Base-by-base conservation (phyloP, 768 basidiomycete species). In the Mycena rebaudengoi region DNA sequence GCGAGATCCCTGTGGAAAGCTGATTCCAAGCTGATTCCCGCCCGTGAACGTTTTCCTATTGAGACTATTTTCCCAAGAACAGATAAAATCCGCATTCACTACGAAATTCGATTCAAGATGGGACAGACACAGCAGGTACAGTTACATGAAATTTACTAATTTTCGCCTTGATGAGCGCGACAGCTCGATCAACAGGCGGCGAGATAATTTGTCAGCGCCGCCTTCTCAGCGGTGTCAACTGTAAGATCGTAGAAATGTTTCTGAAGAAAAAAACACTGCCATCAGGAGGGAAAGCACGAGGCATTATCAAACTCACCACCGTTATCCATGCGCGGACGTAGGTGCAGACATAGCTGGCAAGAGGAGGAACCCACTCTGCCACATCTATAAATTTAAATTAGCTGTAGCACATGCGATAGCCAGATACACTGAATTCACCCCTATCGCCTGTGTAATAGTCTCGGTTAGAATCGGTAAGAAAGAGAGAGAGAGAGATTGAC, bases 271-370 rank as follows among this genome's bases (percentile, higher is more conserved):
- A n/a, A 10, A 50, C 14, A 50, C 45, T 37, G 18, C 13, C 25
- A 4, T 16, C n/a, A 25, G 26, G n/a, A 14, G 7, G 28, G 28
- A 23, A 30, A 16, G 74, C 72, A 12, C 12, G 10, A 41, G 18
- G 33, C 8, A 16, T 14, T 26, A 18, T 2, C 10, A 35, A 7
- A 32, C 60, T 37, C n/a, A 62, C 65, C 55, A 84, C 82, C 41
- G 79, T 72, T 16, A 87, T 78, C 83, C 83, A 88, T 11, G 86
- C 85, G 10, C 82, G 79, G 29, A 80, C 79, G 56, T 87, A 87
- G 6, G 80, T 84, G 76, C 86, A 87, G 12, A 76, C 70, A 70
- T 76, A 87, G 69, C 80, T 81, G 6, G 69, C 70, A n/a, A 83
- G 73, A 40, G 85, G 83, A 14, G 83, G 83, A 40, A 86, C 73